A percentile compares a stretch with the other conserved stretches of the same genome.
These are phyloP conservation scores for Heimioporus sp. DNA, from an alignment of 768 basidiomycete genomes.

Conservation along the genomic window DNA sequence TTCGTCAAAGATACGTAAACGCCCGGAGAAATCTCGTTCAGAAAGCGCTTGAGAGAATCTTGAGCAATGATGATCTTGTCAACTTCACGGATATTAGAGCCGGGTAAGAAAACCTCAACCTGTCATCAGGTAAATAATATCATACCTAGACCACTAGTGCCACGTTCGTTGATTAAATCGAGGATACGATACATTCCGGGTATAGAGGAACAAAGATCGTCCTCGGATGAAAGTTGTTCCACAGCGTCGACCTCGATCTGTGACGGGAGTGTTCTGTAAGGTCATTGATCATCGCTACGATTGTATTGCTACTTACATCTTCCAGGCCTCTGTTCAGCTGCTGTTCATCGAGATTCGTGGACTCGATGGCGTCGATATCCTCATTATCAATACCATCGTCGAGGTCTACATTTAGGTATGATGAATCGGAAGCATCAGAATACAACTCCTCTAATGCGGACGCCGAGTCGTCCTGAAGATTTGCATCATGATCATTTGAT, in stretches of 20 bases:
- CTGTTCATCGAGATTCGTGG: constrained; percentile 11
- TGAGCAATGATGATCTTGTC: constrained; percentile 64
- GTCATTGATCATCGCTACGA: not conserved
- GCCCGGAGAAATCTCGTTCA: constrained; percentile 48
- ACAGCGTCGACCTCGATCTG: constrained; percentile 17
- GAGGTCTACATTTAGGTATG: constrained; percentile 17
- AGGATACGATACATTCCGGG: constrained; percentile 50
- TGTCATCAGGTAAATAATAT: not conserved
- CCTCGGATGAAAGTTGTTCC: constrained; percentile 10
- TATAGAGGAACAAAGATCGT: constrained; percentile 32
- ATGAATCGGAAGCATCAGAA: constrained; percentile 18
- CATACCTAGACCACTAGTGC: constrained; percentile 51
- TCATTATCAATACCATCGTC: constrained; percentile 12
- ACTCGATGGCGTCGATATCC: constrained; percentile 14
- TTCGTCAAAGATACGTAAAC: constrained; percentile 55
- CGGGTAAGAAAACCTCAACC: too few relatives aligned
- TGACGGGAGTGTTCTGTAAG: not conserved
- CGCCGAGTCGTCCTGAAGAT: not conserved
- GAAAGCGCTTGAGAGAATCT: constrained; percentile 45
- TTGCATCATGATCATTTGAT: constrained; percentile 3
- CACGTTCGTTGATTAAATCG: constrained; percentile 51
- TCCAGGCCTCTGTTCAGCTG: constrained; percentile 8
- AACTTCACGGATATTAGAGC: constrained; percentile 33
- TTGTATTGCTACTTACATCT: constrained; percentile 7
- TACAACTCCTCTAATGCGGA: constrained; percentile 6